Evolutionary conservation across 306 rosid genomes (phyloP).

Genomic region (Vigna unguiculata): DNA sequence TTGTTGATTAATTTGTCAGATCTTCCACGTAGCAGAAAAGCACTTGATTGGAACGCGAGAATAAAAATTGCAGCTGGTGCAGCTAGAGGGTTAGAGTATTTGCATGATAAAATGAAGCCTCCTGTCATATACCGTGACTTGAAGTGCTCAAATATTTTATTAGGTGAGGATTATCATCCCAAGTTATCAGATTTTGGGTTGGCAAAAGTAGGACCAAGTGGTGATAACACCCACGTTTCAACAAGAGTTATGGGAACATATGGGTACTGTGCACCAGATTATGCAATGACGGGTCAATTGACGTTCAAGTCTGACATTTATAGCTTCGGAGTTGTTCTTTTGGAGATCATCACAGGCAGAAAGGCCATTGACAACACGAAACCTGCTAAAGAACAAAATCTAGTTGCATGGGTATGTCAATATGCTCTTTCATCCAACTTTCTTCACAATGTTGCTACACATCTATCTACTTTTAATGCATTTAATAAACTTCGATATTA

Average conservation of each 20-base stretch:
- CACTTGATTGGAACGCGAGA: conserved; percentile 88
- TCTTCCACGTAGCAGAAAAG: conserved; percentile 53
- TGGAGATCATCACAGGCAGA: conserved; percentile 93
- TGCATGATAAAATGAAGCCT: conserved; percentile 85
- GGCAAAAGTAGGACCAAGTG: conserved; percentile 95
- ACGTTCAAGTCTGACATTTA: conserved; percentile 93
- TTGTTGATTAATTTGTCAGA: conserved; percentile 50
- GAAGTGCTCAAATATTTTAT: conserved; percentile 93
- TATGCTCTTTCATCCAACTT: conserved; percentile 1
- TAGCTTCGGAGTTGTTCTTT: conserved; percentile 97
- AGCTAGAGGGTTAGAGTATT: conserved; percentile 92
- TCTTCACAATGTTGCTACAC: background rate
- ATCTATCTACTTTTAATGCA: background rate
- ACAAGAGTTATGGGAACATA: conserved; percentile 98
- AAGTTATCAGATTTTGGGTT: conserved; percentile 95
- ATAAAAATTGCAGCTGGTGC: conserved; percentile 97
- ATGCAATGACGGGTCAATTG: conserved; percentile 98
- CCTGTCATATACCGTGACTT: conserved; percentile 93
- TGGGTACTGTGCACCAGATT: conserved; percentile 99
- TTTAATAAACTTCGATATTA: background rate
- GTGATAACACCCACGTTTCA: conserved; percentile 93
- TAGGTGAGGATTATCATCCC: conserved; percentile 74
- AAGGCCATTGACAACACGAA: conserved; percentile 75
- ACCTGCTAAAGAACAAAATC: conserved; percentile 70
- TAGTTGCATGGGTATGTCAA: conserved; percentile 89